phyloP scores from a whole-genome alignment of 345 rosid genomes.

The Heritiera fomes region DNA sequence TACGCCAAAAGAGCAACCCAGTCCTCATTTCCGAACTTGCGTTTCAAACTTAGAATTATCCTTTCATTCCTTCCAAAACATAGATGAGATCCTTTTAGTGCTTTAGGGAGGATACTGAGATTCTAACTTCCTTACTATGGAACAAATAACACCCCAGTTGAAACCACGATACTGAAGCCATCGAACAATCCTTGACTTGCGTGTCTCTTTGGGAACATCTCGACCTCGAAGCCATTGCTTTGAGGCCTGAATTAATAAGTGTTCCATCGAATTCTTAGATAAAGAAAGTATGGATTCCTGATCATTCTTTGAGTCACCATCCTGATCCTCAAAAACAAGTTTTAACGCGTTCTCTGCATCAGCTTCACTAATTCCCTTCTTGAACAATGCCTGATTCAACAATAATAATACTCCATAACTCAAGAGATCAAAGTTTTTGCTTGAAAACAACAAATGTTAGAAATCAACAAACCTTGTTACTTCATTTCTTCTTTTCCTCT shows the following conservation, averaged over 20 bases:
- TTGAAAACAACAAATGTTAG: not conserved
- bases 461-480: not conserved
- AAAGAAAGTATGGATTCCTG: conserved; percentile 49
- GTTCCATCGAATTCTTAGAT: conserved; percentile 67
- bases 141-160: conserved; percentile 64
- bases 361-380: conserved; percentile 55
- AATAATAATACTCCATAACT: conserved; percentile 13
- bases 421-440: conserved; percentile 3
- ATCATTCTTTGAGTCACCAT: conserved; percentile 37
- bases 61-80: not conserved
- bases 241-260: conserved; percentile 60
- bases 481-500: not conserved
- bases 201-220: conserved; percentile 61
- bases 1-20: conserved; percentile 15
- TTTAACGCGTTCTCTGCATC: conserved; percentile 72
- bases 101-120: conserved; percentile 38
- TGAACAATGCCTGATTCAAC: conserved; percentile 58
- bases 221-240: conserved; percentile 72
- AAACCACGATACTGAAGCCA: conserved; percentile 95
- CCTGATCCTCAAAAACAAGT: conserved; percentile 54
- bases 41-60: not conserved
- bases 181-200: conserved; percentile 69
- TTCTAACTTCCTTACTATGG: conserved; percentile 63
- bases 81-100: not conserved
- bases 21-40: conserved; percentile 23